Evolutionary conservation across 352 stramenopile species (phyloP).

Genomic region (Phytophthora chlamydospora): DNA sequence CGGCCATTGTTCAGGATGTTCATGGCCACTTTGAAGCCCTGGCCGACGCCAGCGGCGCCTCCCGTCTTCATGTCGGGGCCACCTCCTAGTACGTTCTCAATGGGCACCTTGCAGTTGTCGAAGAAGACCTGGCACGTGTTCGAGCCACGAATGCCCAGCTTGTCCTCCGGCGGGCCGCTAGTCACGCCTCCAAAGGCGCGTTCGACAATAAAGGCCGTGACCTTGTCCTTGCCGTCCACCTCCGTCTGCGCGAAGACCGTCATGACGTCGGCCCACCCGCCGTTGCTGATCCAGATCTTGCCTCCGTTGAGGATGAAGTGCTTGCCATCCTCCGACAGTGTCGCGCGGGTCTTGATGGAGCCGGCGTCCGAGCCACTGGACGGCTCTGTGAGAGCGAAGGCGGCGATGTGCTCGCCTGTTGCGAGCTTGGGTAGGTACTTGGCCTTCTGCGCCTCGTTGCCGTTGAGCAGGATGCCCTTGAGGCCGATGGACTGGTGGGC

Average conservation of each 20-base stretch:
- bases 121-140: constrained; percentile 97
- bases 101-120: constrained; percentile 94
- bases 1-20: constrained; percentile 95
- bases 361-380: constrained; percentile 90
- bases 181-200: constrained; percentile 91
- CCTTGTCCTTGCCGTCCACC: constrained; percentile 96
- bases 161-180: constrained; percentile 94
- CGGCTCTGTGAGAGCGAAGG: constrained; percentile 91
- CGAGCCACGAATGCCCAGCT: constrained; percentile 97
- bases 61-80: constrained; percentile 77
- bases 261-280: constrained; percentile 95
- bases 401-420: constrained; percentile 84
- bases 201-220: constrained; percentile 98
- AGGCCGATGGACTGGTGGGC: constrained; percentile 89
- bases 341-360: constrained; percentile 91
- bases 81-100: constrained; percentile 90
- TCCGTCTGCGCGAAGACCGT: constrained; percentile 97
- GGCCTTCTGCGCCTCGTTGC: constrained; percentile 81
- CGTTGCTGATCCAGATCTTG: constrained; percentile 99
- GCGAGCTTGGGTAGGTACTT: constrained; percentile 92
- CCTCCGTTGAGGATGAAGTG: constrained; percentile 93
- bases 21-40: constrained; percentile 94
- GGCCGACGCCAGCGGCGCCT: constrained; percentile 73
- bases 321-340: constrained; percentile 90
- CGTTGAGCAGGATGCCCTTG: constrained; percentile 89